Conservation (phyloP, 345 rosid species). For the Sapria himalayana region DNA sequence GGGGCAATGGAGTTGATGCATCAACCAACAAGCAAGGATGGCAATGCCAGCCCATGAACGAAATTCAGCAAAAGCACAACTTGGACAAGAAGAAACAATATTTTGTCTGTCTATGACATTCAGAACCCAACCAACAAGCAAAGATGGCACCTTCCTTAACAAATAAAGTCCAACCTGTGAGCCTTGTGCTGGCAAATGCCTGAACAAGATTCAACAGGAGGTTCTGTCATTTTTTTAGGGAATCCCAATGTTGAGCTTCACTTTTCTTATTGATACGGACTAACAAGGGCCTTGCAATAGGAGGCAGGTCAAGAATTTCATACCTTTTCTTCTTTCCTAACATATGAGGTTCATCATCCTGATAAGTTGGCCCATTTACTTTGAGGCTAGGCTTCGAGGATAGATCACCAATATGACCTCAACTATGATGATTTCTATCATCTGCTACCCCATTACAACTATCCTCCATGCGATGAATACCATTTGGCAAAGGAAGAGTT, state of each 20-base stretch:
- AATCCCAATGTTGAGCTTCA: slow-evolving; percentile 65
- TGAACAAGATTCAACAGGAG: slow-evolving; percentile 74
- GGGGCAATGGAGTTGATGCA: slow-evolving; percentile 74
- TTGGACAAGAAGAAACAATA: slow-evolving; percentile 84
- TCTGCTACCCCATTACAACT: slow-evolving; percentile 20
- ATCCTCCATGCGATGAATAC: slow-evolving; percentile 25
- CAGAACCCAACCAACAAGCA: slow-evolving; percentile 82
- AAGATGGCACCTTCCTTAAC: slow-evolving; percentile 70
- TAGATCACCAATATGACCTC: slow-evolving; percentile 21
- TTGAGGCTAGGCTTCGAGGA: slow-evolving; percentile 33
- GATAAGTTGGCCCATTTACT: slow-evolving; percentile 45
- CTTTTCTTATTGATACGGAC: slow-evolving; percentile 84
- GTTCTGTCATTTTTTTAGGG: slow-evolving; percentile 52
- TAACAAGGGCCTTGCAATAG: slow-evolving; percentile 63
- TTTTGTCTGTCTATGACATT: slow-evolving; percentile 68
- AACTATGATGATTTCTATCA: slow-evolving; percentile 13
- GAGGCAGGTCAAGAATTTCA: slow-evolving; percentile 55
- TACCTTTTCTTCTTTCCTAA: slow-evolving; percentile 50
- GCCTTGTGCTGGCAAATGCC: slow-evolving; percentile 45
- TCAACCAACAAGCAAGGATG: slow-evolving; percentile 45
- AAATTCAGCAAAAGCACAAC: slow-evolving; percentile 81
- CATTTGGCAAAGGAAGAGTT: slow-evolving; percentile 20
- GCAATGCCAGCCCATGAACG: slow-evolving; percentile 69
- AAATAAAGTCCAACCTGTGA: slow-evolving; percentile 70
- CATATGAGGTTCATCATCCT: slow-evolving; percentile 50